Percentiles rank a stretch among this genome's conserved stretches.
These are phyloP conservation scores for Mucor irregularis DNA, from an alignment of 371 early-diverging fungal genomes.

Conservation along the genomic window DNA sequence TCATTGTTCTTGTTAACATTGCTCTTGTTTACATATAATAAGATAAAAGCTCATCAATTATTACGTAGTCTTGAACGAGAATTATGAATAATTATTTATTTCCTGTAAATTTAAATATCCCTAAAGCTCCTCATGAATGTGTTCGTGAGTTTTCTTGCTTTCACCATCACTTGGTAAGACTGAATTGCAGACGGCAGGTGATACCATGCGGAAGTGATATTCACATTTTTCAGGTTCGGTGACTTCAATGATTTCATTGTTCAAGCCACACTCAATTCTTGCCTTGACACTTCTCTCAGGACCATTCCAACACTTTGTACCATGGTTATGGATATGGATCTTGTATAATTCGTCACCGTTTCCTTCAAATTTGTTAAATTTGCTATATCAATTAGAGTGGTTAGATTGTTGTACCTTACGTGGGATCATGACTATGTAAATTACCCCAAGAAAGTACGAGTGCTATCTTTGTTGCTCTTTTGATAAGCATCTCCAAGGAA, in stretches of 20 bases:
- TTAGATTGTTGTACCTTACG: neutral
- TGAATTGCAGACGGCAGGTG: conserved; percentile 85
- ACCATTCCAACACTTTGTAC: conserved; percentile 92
- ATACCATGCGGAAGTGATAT: conserved; percentile 68
- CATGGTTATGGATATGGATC: conserved; percentile 67
- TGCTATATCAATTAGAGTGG: conserved; percentile 18
- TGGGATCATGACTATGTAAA: conserved; percentile 4
- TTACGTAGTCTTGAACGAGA: too few species aligned
- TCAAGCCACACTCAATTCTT: conserved; percentile 65
- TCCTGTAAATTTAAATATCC: neutral
- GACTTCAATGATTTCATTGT: conserved; percentile 68
- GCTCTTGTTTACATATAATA: too few species aligned
- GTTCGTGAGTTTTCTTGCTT: neutral
- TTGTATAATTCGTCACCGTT: conserved; percentile 43
- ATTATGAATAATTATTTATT: neutral
- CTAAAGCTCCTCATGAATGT: conserved; percentile 25
- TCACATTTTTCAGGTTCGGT: conserved; percentile 94
- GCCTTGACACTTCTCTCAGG: conserved; percentile 71
- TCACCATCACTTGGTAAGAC: neutral
- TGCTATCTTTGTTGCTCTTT: conserved; percentile 59
- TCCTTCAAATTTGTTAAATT: conserved; percentile 33
- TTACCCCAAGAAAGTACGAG: conserved; percentile 72
- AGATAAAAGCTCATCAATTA: too few species aligned
- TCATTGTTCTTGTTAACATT: neutral
- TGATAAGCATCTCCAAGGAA: conserved; percentile 76